These are phyloP conservation scores for Russula foetens DNA, from an alignment of 768 basidiomycete species.

Conservation along the genomic window DNA sequence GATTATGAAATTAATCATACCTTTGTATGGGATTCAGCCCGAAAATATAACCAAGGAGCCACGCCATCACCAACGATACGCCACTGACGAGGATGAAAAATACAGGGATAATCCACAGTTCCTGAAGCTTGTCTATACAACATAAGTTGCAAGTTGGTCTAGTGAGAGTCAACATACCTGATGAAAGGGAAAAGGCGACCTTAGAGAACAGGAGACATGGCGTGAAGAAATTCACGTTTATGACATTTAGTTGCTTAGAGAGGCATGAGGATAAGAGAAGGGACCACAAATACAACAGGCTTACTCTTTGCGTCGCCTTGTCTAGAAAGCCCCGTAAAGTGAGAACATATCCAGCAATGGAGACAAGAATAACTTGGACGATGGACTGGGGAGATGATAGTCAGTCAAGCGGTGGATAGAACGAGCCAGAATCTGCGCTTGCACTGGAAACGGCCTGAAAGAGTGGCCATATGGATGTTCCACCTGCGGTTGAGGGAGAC, in stretches of 20 bases:
- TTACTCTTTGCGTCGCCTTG: constrained; percentile 80
- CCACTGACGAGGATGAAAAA: constrained; percentile 77
- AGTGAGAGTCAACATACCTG: constrained; percentile 38
- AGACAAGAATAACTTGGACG: constrained; percentile 79
- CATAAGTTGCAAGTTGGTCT: not conserved
- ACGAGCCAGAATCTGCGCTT: constrained; percentile 13
- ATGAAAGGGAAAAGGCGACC: constrained; percentile 76
- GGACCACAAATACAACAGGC: not conserved
- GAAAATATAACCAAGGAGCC: constrained; percentile 50
- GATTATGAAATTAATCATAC: constrained; percentile 31
- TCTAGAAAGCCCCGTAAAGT: constrained; percentile 79
- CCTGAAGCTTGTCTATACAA: constrained; percentile 54
- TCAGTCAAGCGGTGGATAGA: not conserved
- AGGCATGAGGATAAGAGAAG: constrained; percentile 13
- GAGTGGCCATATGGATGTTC: constrained; percentile 35
- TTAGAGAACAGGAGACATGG: constrained; percentile 87
- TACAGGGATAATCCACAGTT: constrained; percentile 79
- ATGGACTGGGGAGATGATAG: constrained; percentile 51
- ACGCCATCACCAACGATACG: constrained; percentile 64
- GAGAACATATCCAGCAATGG: constrained; percentile 75
- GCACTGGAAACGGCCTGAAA: constrained; percentile 53
- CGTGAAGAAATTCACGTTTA: constrained; percentile 87
- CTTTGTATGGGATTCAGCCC: constrained; percentile 68
- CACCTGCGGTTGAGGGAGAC: not conserved
- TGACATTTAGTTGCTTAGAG: constrained; percentile 59